Percentiles rank a stretch among this genome's conserved stretches.
Conservation (phyloP, 108 stramenopile species). For the Nitzschia sp. region DNA sequence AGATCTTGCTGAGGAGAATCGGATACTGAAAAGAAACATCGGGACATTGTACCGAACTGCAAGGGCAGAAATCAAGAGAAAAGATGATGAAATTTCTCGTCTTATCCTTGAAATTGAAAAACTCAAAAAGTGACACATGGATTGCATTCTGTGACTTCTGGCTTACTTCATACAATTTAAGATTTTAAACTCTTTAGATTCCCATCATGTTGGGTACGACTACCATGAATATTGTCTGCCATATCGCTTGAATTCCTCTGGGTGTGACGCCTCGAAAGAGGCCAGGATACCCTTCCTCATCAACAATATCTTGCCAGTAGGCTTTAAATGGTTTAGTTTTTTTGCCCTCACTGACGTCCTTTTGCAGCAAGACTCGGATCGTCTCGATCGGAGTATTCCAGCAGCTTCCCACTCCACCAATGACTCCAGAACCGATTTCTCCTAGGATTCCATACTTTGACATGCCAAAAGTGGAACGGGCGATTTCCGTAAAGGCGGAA, state of each 20-base stretch:
- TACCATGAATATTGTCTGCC: slow-evolving; percentile 66
- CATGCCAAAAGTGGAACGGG: slow-evolving; percentile 41
- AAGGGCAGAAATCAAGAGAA: slow-evolving; percentile 48
- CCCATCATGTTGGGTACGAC: slow-evolving; percentile 63
- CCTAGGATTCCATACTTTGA: slow-evolving; percentile 44
- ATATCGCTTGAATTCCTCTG: slow-evolving; percentile 48
- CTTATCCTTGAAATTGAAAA: slow-evolving; percentile 18
- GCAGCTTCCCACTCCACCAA: slow-evolving; percentile 52
- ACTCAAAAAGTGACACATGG: not conserved
- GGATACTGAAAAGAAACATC: slow-evolving; percentile 54
- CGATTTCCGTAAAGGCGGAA: slow-evolving; percentile 47
- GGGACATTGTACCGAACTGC: slow-evolving; percentile 66
- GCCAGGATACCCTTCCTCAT: slow-evolving; percentile 44
- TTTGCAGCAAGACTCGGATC: slow-evolving; percentile 44
- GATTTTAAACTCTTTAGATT: slow-evolving; percentile 27
- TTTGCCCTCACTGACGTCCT: slow-evolving; percentile 37
- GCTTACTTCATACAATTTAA: too few species aligned
- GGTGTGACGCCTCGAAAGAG: slow-evolving; percentile 57
- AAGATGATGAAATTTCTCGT: slow-evolving; percentile 38
- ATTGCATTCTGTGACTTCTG: too few species aligned
- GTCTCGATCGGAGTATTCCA: slow-evolving; percentile 71
- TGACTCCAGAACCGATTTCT: slow-evolving; percentile 50
- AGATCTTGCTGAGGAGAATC: slow-evolving; percentile 49
- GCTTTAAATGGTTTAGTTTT: slow-evolving; percentile 19
- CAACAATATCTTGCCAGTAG: slow-evolving; percentile 40